phyloP scores from a whole-genome alignment of 2,329 filamentous ascomycete genomes.

The Calonectria crousiana region DNA sequence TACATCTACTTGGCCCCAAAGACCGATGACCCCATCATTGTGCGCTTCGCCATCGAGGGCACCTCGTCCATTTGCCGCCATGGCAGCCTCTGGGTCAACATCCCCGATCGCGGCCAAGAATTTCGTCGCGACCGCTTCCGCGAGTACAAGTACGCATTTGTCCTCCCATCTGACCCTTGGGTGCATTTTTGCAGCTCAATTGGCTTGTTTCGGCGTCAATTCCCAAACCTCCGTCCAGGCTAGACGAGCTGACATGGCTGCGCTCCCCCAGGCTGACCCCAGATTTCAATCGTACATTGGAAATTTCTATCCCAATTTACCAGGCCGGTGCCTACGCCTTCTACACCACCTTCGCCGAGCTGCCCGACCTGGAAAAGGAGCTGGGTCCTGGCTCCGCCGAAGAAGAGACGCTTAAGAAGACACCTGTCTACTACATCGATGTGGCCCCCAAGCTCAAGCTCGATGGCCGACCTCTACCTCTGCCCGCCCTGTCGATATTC shows the following conservation, averaged over 20 bases:
- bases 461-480: constrained; percentile 79
- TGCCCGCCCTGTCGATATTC: constrained; percentile 91
- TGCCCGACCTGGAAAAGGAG: constrained; percentile 72
- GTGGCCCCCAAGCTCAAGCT: constrained; percentile 85
- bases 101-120: constrained; percentile 79
- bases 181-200: constrained; percentile 6
- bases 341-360: constrained; percentile 90
- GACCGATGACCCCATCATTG: constrained; percentile 78
- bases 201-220: constrained; percentile 1
- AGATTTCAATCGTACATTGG: constrained; percentile 91
- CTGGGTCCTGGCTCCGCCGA: constrained; percentile 38
- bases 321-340: constrained; percentile 91
- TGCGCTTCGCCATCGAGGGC: constrained; percentile 93
- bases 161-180: not conserved
- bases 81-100: constrained; percentile 97
- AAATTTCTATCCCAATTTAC: constrained; percentile 89
- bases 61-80: constrained; percentile 95
- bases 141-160: constrained; percentile 82
- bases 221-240: not conserved
- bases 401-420: constrained; percentile 70
- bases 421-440: constrained; percentile 90
- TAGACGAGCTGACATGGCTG: constrained; percentile 26
- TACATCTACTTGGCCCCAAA: constrained; percentile 91
- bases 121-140: constrained; percentile 86
- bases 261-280: constrained; percentile 75